Base-by-base conservation (phyloP, 2,329 filamentous ascomycete species). In the Arthrobotrys musiformis region DNA sequence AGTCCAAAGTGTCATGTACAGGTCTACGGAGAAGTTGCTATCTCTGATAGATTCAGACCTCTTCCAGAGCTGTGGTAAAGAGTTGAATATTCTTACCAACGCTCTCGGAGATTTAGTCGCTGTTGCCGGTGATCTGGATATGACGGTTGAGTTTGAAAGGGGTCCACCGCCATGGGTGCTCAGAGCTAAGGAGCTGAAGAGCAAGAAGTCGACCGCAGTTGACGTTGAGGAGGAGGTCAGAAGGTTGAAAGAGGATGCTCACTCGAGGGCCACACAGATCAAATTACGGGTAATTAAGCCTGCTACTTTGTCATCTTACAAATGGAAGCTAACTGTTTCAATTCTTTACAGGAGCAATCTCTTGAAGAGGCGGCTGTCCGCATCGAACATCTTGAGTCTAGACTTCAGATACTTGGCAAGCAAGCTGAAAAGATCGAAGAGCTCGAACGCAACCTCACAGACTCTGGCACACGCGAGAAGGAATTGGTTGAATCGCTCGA, bases 331-430 rank as follows among this genome's bases (percentile, higher is more conserved):
- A 67, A 87, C 88, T 2, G 87, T 93, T 70, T 89, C 91, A 0
- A 2, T 58, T 6, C 15, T 24, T 88, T 90, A 79, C 90, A 91
- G 78, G 93, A 97, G 79, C 92, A 94, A 82, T 90, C 91, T 37
- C 89, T 97, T 63, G 93, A 96, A 83, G 94, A 96, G 73, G 88
- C 92, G 24, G 89, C 91, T n/a, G 91, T 97, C 80, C 94, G 95
- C 83, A 97, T 97, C 80, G 94, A 97, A 84, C 92, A 95, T 44
- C 89, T 98, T 40, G 92, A 97, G 83, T 92, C 92, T 6, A 88
- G 93, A 70, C 94, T 95, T 90, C 90, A 90, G 72, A 93, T 96
- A 81, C 92, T 92, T 4, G 89, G 90, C 79, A 90, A 91, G 82
- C 94, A 94, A 84, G 89, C 92, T 13, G 89, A 90, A 61, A 87